Base-by-base conservation (phyloP, 345 rosid genomes). In the Eucalyptus sideroxylon region DNA sequence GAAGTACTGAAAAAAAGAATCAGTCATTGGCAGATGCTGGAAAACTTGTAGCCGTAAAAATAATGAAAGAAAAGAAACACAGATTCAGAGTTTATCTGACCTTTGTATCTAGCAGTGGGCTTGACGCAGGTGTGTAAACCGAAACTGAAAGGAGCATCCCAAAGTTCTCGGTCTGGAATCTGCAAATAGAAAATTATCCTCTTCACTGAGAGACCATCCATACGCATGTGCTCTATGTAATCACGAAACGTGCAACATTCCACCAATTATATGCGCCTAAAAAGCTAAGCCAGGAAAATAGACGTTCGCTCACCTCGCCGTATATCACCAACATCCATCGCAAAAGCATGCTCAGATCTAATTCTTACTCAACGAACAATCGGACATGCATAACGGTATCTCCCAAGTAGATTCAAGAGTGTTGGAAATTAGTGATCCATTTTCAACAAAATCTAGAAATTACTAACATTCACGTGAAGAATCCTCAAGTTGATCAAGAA, bases 71-170 rank as follows among this genome's bases (percentile, higher is more conserved):
- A 47, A 86, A 21, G 60, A 56, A 56, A 44, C 65, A 30, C 13
- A 37, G 45, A 90, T 31, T 60, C 23, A 34, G 49, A 86, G 44
- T 50, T 34, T n/a, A 83, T 55, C 87, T 77, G 85, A 97, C 98
- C 99, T 94, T 90, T 93, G 88, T 94, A 96, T 92, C 83, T 94
- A 85, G 92, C 45, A 42, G 96, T 93, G 87, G 98, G 96, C 88
- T 95, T 95, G 88, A 93, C 88, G 88, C 99, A 98, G 86, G 96
- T 94, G 88, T 91, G 97, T 89, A 98, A 94, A 42, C 96, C 96
- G 90, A 93, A 90, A 92, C 93, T 94, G 67, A 91, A 94, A 88
- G 98, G 94, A 90, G 95, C 91, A 91, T 89, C 94, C 99, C 98
- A 95, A 72, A 97, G 94, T 59, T 92, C 92, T 77, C 90, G 94